Percentiles rank a stretch among this genome's conserved stretches.
Conservation (phyloP, 495 filamentous ascomycete genomes). For the Xylaria acuta region DNA sequence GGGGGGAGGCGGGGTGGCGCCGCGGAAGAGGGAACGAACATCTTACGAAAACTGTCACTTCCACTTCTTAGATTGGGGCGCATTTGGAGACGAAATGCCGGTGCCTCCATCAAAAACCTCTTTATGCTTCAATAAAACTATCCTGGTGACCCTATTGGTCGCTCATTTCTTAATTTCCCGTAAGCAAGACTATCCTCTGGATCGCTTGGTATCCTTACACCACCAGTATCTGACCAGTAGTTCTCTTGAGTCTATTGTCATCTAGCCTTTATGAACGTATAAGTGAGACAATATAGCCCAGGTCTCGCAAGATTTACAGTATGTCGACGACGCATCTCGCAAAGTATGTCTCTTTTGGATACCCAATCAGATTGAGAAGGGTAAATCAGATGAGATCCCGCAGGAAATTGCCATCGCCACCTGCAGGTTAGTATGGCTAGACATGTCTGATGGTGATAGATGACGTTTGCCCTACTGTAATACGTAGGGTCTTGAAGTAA, state of each 20-base stretch:
- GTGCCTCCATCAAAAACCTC: not conserved
- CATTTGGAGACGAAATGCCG: constrained; percentile 10
- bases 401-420: constrained; percentile 3
- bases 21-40: not conserved
- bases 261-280: not conserved
- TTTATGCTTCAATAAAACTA: not conserved
- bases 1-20: too few species aligned
- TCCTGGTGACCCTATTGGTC: constrained; percentile 10
- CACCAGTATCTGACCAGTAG: too few species aligned
- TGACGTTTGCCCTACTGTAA: constrained; percentile 1
- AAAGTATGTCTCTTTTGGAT: not conserved
- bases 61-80: not conserved
- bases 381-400: constrained; percentile 5
- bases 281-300: constrained; percentile 3
- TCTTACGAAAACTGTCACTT: not conserved
- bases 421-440: not conserved
- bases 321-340: constrained; percentile 13
- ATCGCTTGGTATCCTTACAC: not conserved
- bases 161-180: not conserved
- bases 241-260: not conserved
- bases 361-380: constrained; percentile 3
- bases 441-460: not conserved
- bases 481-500: constrained; percentile 3
- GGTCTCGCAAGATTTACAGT: constrained; percentile 21
- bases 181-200: constrained; percentile 12